phyloP scores from a whole-genome alignment of 108 stramenopile genomes.

The Hondaea fermentalgiana region DNA sequence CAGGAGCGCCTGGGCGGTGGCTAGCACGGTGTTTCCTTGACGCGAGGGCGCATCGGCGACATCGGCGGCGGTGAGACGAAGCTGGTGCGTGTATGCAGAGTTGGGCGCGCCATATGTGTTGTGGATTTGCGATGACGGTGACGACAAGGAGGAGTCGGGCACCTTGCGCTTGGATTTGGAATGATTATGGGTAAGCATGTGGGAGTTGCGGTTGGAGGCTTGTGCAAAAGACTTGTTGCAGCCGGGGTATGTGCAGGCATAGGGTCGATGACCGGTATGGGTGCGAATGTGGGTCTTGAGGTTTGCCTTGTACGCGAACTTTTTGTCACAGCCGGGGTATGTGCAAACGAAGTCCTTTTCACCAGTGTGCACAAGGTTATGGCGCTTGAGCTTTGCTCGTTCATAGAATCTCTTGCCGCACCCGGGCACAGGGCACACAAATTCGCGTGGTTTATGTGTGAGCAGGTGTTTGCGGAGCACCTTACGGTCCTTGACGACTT shows the following conservation, averaged over 20 bases:
- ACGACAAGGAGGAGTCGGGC: background rate
- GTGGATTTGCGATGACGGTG: background rate
- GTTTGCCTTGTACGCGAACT: background rate
- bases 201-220: background rate
- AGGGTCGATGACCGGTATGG: background rate
- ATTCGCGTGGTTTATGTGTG: background rate
- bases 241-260: background rate
- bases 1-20: background rate
- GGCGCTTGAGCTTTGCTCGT: background rate
- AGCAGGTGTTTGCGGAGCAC: conserved; percentile 1
- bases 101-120: too few species aligned
- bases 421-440: background rate
- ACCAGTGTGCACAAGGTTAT: background rate
- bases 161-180: background rate
- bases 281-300: conserved; percentile 4
- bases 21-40: background rate
- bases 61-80: background rate
- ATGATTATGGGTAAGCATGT: background rate
- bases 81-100: too few species aligned
- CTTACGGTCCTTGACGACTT: conserved; percentile 1
- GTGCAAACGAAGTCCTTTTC: conserved; percentile 6
- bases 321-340: background rate
- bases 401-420: background rate
- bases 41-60: background rate
- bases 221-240: conserved; percentile 15